These are phyloP conservation scores for Moesziomyces aphidis DNA, from an alignment of 1,284 basidiomycete genomes.

Conservation along the genomic window DNA sequence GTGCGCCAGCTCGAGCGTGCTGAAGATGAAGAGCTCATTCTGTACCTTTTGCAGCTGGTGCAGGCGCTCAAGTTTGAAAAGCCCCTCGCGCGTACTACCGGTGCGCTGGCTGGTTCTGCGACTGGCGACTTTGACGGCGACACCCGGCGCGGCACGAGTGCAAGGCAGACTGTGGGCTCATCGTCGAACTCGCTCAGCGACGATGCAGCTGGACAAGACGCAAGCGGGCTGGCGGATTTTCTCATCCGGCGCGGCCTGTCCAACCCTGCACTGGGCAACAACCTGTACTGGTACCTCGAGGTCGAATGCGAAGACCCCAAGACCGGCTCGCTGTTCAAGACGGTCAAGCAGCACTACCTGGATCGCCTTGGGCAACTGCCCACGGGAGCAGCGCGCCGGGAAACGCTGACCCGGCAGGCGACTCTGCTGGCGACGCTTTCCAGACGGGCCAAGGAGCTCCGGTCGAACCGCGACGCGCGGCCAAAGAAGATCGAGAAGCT, in stretches of 20 bases:
- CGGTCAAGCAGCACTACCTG: constrained; percentile 89
- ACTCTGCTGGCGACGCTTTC: constrained; percentile 82
- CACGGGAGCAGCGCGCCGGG: constrained; percentile 11
- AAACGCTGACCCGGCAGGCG: constrained; percentile 72
- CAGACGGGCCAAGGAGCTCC: constrained; percentile 84
- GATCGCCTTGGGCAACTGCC: constrained; percentile 69
- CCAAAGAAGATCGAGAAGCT: constrained; percentile 98
- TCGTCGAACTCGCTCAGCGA: constrained; percentile 19
- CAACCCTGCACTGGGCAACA: constrained; percentile 87
- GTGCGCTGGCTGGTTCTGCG: constrained; percentile 17
- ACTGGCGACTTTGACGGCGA: constrained; percentile 23
- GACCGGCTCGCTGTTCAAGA: constrained; percentile 90
- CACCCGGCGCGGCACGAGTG: constrained; percentile 3
- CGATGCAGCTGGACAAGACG: constrained; percentile 13
- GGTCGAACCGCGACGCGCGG: constrained; percentile 88
- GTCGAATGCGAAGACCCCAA: constrained; percentile 82
- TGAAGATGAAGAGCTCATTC: constrained; percentile 93
- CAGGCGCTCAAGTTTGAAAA: constrained; percentile 84
- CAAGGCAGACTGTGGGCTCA: constrained; percentile 20
- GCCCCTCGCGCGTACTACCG: constrained; percentile 11
- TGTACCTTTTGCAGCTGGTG: constrained; percentile 95
- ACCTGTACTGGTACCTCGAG: constrained; percentile 96
- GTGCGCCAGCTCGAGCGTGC: constrained; percentile 89
- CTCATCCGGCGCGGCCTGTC: constrained; percentile 85
- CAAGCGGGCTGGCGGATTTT: constrained; percentile 71